Percentiles rank a stretch among this genome's conserved stretches.
Evolutionary conservation across 257 asterid genomes (phyloP).

Genomic region (Dorcoceras hygrometricum): DNA sequence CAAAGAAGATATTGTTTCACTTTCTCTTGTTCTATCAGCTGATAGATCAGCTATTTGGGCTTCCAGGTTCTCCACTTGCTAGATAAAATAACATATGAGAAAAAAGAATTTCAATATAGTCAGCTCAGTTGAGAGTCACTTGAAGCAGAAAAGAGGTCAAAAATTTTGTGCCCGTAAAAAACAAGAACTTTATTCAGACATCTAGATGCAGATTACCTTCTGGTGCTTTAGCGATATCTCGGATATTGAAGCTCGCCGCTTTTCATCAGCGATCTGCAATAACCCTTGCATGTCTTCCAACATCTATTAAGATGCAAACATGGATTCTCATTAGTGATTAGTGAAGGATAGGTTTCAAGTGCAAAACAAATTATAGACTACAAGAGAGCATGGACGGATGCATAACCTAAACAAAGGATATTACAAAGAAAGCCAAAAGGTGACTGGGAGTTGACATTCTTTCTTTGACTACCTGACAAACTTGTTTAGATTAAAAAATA

Average conservation of each 20-base stretch:
- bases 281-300: conserved; percentile 61
- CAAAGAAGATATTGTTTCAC: conserved; percentile 78
- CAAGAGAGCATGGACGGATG: conserved; percentile 14
- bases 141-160: conserved; percentile 20
- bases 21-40: conserved; percentile 77
- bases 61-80: conserved; percentile 85
- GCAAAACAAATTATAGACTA: conserved; percentile 14
- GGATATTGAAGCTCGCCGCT: conserved; percentile 60
- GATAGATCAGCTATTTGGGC: conserved; percentile 78
- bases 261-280: conserved; percentile 83
- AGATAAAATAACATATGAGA: conserved; percentile 26
- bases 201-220: conserved; percentile 48
- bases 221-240: conserved; percentile 83
- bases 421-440: neutral
- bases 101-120: conserved; percentile 14
- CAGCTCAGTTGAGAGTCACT: conserved; percentile 9
- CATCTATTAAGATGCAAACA: conserved; percentile 51
- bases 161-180: conserved; percentile 24
- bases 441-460: neutral
- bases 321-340: conserved; percentile 4
- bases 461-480: conserved; percentile 9
- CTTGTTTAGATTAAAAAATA: neutral
- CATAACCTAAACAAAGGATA: conserved; percentile 1
- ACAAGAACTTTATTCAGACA: conserved; percentile 19
- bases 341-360: neutral